Conservation (phyloP, 352 stramenopile genomes). For the Thalassiosira livingstoniorum region DNA sequence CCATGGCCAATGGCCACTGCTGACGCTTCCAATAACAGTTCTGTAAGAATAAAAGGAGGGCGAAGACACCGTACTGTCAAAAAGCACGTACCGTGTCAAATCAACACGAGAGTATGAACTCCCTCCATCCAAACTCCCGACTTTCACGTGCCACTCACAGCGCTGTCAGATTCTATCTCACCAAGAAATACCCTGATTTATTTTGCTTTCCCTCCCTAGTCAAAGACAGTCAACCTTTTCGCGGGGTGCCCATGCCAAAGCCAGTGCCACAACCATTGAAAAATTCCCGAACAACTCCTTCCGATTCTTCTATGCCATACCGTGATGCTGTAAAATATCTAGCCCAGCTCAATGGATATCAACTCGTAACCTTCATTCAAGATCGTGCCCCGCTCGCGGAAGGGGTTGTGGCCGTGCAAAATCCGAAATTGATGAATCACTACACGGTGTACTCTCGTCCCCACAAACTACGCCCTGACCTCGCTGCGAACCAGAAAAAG, state of each 20-base stretch:
- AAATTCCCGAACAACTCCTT: neutral
- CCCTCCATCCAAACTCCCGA: conserved; percentile 1
- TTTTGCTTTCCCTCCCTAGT: conserved; percentile 5
- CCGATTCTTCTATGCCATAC: neutral
- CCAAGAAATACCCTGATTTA: conserved; percentile 5
- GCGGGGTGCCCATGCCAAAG: neutral
- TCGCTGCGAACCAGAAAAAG: too few relatives aligned
- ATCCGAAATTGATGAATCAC: neutral
- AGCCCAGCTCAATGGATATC: conserved; percentile 7
- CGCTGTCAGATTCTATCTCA: neutral
- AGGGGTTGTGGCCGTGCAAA: conserved; percentile 17
- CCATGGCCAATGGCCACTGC: too few relatives aligned
- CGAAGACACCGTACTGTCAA: too few relatives aligned
- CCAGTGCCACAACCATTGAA: neutral
- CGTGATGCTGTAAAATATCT: neutral
- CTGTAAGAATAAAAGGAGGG: too few relatives aligned
- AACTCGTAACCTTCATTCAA: neutral
- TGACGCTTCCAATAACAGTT: too few relatives aligned
- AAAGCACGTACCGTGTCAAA: too few relatives aligned
- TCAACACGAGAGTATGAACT: too few relatives aligned
- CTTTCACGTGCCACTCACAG: conserved; percentile 1
- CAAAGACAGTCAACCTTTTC: neutral
- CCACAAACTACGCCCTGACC: too few relatives aligned
- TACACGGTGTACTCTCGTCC: conserved; percentile 8
- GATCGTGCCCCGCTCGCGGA: conserved; percentile 2